Percentiles rank a stretch among this genome's conserved stretches.
These are phyloP conservation scores for Mollisiaceae sp. DNA, from an alignment of 2,329 filamentous ascomycete genomes.

Conservation along the genomic window DNA sequence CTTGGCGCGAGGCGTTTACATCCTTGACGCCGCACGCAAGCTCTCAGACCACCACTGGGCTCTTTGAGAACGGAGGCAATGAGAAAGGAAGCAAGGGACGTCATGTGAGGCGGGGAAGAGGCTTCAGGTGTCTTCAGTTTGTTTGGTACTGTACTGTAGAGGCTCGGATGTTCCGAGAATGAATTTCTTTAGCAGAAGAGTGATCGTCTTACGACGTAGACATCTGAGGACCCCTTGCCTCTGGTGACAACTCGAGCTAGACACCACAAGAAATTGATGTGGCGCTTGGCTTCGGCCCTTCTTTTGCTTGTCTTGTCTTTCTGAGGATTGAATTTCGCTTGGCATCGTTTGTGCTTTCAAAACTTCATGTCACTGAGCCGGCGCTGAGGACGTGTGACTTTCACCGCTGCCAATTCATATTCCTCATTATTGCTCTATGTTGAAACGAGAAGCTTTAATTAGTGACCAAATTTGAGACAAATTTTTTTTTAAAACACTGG, in stretches of 20 bases:
- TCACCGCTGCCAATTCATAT: not conserved
- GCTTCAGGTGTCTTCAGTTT: not conserved
- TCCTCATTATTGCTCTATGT: not conserved
- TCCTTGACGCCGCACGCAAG: not conserved
- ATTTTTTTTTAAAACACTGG: too few relatives aligned
- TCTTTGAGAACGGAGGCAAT: not conserved
- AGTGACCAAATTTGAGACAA: too few relatives aligned
- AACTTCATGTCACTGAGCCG: not conserved
- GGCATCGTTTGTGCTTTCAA: not conserved
- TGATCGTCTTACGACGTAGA: not conserved
- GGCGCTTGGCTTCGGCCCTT: conserved; percentile 4
- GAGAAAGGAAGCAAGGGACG: not conserved
- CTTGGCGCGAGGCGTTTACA: not conserved
- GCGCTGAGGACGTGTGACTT: not conserved
- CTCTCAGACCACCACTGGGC: not conserved
- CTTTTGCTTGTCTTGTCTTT: not conserved
- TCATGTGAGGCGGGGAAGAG: conserved; percentile 14
- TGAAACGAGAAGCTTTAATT: too few relatives aligned
- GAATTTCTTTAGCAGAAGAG: not conserved
- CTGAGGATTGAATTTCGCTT: not conserved
- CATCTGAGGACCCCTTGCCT: not conserved
- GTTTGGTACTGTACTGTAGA: not conserved
- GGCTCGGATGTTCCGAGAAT: not conserved
- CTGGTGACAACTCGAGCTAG: not conserved
- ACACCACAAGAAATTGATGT: not conserved